Evolutionary conservation across 441 rosid genomes (phyloP).

Genomic region (Rhodomyrtus psidioides): DNA sequence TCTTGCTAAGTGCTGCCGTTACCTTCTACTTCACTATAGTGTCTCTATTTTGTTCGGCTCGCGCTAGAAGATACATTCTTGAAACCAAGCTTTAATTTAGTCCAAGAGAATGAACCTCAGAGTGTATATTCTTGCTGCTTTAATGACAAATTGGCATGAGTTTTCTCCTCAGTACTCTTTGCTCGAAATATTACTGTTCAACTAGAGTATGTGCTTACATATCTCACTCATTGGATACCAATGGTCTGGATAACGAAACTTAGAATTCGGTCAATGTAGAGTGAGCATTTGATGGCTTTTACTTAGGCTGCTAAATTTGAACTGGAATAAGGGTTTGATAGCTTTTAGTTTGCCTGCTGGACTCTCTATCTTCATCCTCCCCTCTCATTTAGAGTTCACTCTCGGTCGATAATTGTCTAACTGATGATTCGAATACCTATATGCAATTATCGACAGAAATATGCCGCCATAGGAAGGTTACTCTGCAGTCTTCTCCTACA

Average conservation of each 20-base stretch:
- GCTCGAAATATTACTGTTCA: not conserved
- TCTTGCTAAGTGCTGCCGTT: slow-evolving; percentile 61
- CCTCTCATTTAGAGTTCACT: not conserved
- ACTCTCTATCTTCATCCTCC: not conserved
- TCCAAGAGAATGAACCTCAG: not conserved
- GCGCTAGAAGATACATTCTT: slow-evolving; percentile 58
- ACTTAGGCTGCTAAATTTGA: not conserved
- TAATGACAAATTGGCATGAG: not conserved
- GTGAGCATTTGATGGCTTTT: not conserved
- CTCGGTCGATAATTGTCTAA: not conserved
- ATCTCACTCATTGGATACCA: not conserved
- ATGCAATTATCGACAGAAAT: not conserved
- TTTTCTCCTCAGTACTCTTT: not conserved
- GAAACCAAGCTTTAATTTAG: slow-evolving; percentile 35
- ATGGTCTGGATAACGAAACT: not conserved
- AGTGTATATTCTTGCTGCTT: slow-evolving; percentile 9
- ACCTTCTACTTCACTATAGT: slow-evolving; percentile 64
- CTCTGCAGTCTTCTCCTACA: not conserved
- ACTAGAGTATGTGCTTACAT: not conserved
- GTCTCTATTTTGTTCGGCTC: slow-evolving; percentile 51
- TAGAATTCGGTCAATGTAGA: not conserved
- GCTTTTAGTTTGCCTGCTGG: not conserved
- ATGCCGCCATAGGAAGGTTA: not conserved
- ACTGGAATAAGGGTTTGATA: not conserved
- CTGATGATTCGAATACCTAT: not conserved